phyloP scores from a whole-genome alignment of 2,329 filamentous ascomycete species.

The Cercospora sesami region DNA sequence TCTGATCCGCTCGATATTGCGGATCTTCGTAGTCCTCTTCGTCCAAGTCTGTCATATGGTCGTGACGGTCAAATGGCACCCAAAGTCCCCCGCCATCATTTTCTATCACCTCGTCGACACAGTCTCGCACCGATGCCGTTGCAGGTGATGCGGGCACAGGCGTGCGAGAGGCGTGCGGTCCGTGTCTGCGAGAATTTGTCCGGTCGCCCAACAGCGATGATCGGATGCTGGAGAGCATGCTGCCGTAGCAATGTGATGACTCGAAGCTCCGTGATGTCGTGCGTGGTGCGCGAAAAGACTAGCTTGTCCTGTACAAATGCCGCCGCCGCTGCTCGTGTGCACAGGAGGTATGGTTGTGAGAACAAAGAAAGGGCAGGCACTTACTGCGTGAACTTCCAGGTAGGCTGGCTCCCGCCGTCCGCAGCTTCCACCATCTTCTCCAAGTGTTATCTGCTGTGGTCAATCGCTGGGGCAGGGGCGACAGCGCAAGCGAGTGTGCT shows the following conservation, averaged over 20 bases:
- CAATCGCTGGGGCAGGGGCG: conserved; percentile 5
- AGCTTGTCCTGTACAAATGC: neutral
- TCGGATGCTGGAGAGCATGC: conserved; percentile 30
- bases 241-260: conserved; percentile 24
- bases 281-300: neutral
- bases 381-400: conserved; percentile 99
- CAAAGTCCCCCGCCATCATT: neutral
- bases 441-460: neutral
- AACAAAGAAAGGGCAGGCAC: conserved; percentile 40
- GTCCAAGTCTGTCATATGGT: conserved; percentile 1
- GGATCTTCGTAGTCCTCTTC: conserved; percentile 17
- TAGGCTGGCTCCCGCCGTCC: conserved; percentile 73
- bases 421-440: conserved; percentile 93
- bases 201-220: conserved; percentile 27
- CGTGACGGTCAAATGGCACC: neutral
- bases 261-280: neutral
- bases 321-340: conserved; percentile 1
- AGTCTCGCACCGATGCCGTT: conserved; percentile 3
- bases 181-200: conserved; percentile 25
- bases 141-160: conserved; percentile 11
- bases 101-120: conserved; percentile 9
- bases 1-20: conserved; percentile 16
- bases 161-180: neutral
- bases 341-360: neutral
- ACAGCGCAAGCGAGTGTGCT: neutral